phyloP scores from a whole-genome alignment of 345 rosid species.

The Syzygium jambos region DNA sequence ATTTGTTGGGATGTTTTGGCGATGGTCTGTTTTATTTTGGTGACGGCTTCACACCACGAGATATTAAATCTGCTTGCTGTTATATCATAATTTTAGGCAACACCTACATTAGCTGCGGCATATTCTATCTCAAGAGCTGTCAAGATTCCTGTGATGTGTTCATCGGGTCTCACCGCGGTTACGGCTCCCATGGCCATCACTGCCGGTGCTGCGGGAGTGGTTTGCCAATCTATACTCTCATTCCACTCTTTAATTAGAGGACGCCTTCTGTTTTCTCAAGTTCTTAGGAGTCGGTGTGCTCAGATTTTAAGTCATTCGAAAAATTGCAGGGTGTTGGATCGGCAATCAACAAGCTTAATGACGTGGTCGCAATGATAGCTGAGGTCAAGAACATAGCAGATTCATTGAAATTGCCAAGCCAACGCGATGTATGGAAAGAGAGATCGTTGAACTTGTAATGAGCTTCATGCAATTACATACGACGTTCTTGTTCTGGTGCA shows the following conservation, averaged over 20 bases:
- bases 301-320: background rate
- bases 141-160: conserved; percentile 50
- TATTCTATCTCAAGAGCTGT: conserved; percentile 53
- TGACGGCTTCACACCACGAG: background rate
- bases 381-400: conserved; percentile 46
- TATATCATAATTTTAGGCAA: conserved; percentile 14
- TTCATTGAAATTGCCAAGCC: conserved; percentile 13
- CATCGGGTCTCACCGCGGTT: conserved; percentile 56
- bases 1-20: background rate
- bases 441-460: background rate
- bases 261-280: background rate
- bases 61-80: background rate
- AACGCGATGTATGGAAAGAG: background rate
- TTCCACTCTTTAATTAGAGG: background rate
- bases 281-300: background rate
- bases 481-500: background rate
- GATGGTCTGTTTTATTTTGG: background rate
- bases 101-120: conserved; percentile 57
- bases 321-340: conserved; percentile 45
- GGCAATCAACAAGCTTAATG: conserved; percentile 52
- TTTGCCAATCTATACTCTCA: conserved; percentile 6
- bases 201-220: conserved; percentile 64
- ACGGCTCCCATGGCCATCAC: conserved; percentile 69
- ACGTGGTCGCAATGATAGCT: conserved; percentile 55
- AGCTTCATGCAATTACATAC: background rate